Base-by-base conservation (phyloP, 257 asterid species). In the Nicotiana knightiana region DNA sequence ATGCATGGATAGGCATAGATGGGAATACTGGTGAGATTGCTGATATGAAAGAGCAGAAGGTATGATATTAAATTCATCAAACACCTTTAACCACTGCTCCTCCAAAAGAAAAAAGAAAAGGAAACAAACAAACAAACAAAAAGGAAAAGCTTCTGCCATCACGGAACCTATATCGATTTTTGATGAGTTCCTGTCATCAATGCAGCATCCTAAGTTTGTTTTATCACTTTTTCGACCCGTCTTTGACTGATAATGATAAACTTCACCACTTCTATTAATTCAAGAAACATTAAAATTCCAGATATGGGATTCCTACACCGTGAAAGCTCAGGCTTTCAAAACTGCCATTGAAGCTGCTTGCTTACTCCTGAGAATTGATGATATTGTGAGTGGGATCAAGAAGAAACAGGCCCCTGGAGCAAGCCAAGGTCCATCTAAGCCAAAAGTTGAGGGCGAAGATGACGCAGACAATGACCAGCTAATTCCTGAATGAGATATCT, bases 231-330 rank as follows among this genome's bases (percentile, higher is more conserved):
- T 53, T 53, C 4, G 6, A 53, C 18, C 6, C 12, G 18, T 12
- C 57, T 51, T 51, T 53, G 15, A 53, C 57, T 53, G 57, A 13
- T 53, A 53, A 53, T 53, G 15, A 53, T 11, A 12, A 51, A 51
- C 12, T 12, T 53, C 17, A 12, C 18, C 58, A 8, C 13, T 48
- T 11, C 4, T 48, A 48, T 48, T 48, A 48, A 11, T 8, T 48
- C 54, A 48, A 48, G 24, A 48, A 24, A 48, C 62, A 24, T 73
- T 24, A 82, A 35, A 55, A 81, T 48, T 87, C 57, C 84, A 96
- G 99, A 94, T 93, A 68, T 96, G 98, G 98, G 99, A 96, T 89
- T 92, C 99, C 7, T 96, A 96, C 88, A 85, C 93, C 2, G 98
- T 94, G 81, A 96, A 96, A 91, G 94, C 92, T 0, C 99, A 96